Percentiles rank a stretch among this genome's conserved stretches.
phyloP scores from a whole-genome alignment of 2,329 filamentous ascomycete species.

The Colletotrichum cuscutae region DNA sequence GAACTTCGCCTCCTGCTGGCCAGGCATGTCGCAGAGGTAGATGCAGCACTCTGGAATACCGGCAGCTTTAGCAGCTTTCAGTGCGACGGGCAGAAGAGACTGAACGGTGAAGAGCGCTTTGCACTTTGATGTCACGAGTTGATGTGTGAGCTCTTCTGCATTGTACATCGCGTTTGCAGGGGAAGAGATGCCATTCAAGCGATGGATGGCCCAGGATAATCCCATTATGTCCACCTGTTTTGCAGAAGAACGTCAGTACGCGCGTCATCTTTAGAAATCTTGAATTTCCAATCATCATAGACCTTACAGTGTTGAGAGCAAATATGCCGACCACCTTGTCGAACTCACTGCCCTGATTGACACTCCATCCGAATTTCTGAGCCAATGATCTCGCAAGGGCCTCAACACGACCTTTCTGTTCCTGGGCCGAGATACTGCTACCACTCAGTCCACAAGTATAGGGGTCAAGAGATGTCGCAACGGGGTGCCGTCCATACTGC shows the following conservation, averaged over 20 bases:
- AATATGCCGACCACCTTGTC: conserved; percentile 81
- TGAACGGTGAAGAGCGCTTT: conserved; percentile 77
- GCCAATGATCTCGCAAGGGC: conserved; percentile 62
- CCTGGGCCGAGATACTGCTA: conserved; percentile 67
- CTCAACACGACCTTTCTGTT: conserved; percentile 75
- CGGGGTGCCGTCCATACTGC: conserved; percentile 68
- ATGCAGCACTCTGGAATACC: conserved; percentile 72
- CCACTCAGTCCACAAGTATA: conserved; percentile 69
- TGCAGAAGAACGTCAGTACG: conserved; percentile 29
- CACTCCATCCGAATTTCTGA: conserved; percentile 73
- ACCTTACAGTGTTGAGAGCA: conserved; percentile 71
- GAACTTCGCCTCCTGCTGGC: not conserved
- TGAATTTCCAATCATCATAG: not conserved
- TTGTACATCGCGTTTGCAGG: conserved; percentile 79
- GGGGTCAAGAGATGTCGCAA: conserved; percentile 69
- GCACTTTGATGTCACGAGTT: conserved; percentile 70
- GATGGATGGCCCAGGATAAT: conserved; percentile 75
- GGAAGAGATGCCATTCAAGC: conserved; percentile 73
- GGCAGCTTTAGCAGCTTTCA: conserved; percentile 70
- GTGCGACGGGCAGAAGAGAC: conserved; percentile 71
- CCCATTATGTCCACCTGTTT: conserved; percentile 69
- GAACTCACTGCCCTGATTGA: conserved; percentile 77
- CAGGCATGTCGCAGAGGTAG: conserved; percentile 1
- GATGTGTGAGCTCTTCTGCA: conserved; percentile 73
- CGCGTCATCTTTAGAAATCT: conserved; percentile 58